Evolutionary conservation across 2,329 filamentous ascomycete genomes (phyloP).

Genomic region (Claviceps quebecensis): DNA sequence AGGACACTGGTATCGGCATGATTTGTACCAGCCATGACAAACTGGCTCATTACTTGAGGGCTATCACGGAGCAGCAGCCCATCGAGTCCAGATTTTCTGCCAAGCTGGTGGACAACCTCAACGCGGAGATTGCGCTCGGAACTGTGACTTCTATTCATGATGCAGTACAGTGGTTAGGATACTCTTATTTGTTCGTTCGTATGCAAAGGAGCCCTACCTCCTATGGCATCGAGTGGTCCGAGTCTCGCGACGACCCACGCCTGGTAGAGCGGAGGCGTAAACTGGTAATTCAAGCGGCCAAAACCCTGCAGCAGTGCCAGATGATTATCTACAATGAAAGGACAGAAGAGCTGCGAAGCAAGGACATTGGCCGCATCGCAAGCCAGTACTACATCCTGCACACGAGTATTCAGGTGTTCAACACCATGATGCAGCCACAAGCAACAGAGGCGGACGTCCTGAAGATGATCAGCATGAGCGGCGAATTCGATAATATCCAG

Average conservation of each 20-base stretch:
- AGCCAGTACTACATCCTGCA: slow-evolving; percentile 96
- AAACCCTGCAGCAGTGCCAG: slow-evolving; percentile 78
- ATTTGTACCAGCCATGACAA: slow-evolving; percentile 96
- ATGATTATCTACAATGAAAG: slow-evolving; percentile 98
- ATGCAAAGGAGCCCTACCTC: slow-evolving; percentile 86
- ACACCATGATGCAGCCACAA: slow-evolving; percentile 76
- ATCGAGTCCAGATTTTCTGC: slow-evolving; percentile 95
- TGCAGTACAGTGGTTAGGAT: slow-evolving; percentile 93
- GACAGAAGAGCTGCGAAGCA: slow-evolving; percentile 83
- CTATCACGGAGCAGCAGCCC: slow-evolving; percentile 88
- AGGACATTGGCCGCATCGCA: slow-evolving; percentile 90
- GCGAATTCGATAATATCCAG: slow-evolving; percentile 95
- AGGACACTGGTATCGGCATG: slow-evolving; percentile 94
- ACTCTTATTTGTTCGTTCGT: slow-evolving; percentile 92
- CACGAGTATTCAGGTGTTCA: slow-evolving; percentile 90
- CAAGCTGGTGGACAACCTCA: slow-evolving; percentile 90
- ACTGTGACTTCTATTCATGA: slow-evolving; percentile 91
- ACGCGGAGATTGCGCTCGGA: slow-evolving; percentile 84
- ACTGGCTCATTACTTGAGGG: slow-evolving; percentile 76
- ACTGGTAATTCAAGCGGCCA: slow-evolving; percentile 76
- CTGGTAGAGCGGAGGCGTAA: slow-evolving; percentile 76
- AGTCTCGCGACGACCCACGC: slow-evolving; percentile 75
- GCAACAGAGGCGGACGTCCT: slow-evolving; percentile 85
- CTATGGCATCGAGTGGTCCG: slow-evolving; percentile 91
- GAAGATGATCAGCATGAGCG: slow-evolving; percentile 94